These are phyloP conservation scores for Mrakia gelida DNA, from an alignment of 768 basidiomycete species.

Conservation along the genomic window DNA sequence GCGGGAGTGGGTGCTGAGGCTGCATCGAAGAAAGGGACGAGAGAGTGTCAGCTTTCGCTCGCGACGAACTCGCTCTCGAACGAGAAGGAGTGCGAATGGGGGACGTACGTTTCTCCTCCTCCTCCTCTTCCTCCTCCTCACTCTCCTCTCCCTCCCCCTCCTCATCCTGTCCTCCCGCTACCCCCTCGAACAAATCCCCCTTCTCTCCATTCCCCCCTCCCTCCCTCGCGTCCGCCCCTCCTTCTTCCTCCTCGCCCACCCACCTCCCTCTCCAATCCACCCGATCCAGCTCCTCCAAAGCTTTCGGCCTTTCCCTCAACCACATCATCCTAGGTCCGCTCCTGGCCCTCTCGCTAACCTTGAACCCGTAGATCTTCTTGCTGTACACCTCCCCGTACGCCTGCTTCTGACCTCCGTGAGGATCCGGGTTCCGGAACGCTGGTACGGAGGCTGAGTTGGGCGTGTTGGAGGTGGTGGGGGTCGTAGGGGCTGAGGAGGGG, in stretches of 20 bases:
- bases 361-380: slow-evolving; percentile 94
- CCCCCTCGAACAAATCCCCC: slow-evolving; percentile 32
- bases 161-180: slow-evolving; percentile 26
- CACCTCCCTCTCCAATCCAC: slow-evolving; percentile 90
- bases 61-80: background rate
- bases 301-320: slow-evolving; percentile 81
- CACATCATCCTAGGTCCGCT: slow-evolving; percentile 96
- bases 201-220: slow-evolving; percentile 19
- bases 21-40: background rate
- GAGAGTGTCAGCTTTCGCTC: background rate
- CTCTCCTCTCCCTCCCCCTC: slow-evolving; percentile 27
- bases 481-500: slow-evolving; percentile 27
- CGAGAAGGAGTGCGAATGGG: too few relatives aligned
- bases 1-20: background rate
- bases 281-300: slow-evolving; percentile 69
- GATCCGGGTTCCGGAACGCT: slow-evolving; percentile 81
- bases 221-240: slow-evolving; percentile 47
- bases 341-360: slow-evolving; percentile 89
- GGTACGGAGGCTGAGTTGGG: slow-evolving; percentile 21
- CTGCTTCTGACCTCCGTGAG: slow-evolving; percentile 63
- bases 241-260: slow-evolving; percentile 51
- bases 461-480: slow-evolving; percentile 29
- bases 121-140: slow-evolving; percentile 17
- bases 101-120: background rate
- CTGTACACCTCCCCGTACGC: slow-evolving; percentile 82